These are phyloP conservation scores for Teratosphaeriaceae sp. DNA, from an alignment of 2,329 filamentous ascomycete species.

Conservation along the genomic window DNA sequence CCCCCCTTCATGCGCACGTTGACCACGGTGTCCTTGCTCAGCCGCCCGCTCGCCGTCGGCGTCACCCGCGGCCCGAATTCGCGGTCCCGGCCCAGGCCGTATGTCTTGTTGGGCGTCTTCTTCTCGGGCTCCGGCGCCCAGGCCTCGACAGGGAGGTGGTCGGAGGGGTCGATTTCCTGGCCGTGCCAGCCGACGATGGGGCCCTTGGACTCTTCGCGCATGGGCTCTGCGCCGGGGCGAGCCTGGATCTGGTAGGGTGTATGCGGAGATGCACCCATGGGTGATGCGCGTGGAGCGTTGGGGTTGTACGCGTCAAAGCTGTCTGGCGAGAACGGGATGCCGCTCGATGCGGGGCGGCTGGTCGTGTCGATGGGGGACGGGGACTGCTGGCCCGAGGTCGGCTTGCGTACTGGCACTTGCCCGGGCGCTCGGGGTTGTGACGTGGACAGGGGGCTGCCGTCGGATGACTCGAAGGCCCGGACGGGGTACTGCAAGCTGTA, in stretches of 20 bases:
- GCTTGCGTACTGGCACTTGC: constrained; percentile 64
- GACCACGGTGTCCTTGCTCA: constrained; percentile 27
- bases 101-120: constrained; percentile 38
- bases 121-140: constrained; percentile 72
- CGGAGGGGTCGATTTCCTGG: constrained; percentile 70
- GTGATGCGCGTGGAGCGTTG: constrained; percentile 14
- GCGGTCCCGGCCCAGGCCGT: constrained; percentile 28
- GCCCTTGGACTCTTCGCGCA: constrained; percentile 37
- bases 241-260: constrained; percentile 26
- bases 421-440: constrained; percentile 15
- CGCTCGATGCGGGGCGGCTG: constrained; percentile 15
- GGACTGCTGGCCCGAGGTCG: constrained; percentile 58
- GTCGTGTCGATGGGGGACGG: constrained; percentile 48
- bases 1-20: constrained; percentile 27
- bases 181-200: constrained; percentile 73
- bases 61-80: constrained; percentile 27
- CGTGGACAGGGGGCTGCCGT: constrained; percentile 35
- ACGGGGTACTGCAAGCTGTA: constrained; percentile 28
- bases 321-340: constrained; percentile 67
- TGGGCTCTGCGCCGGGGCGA: constrained; percentile 22
- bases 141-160: constrained; percentile 68
- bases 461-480: constrained; percentile 26
- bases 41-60: constrained; percentile 10
- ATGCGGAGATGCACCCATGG: constrained; percentile 13
- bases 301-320: constrained; percentile 70